These are phyloP conservation scores for Solanum bukasovii DNA, from an alignment of 257 asterid species.

Conservation along the genomic window DNA sequence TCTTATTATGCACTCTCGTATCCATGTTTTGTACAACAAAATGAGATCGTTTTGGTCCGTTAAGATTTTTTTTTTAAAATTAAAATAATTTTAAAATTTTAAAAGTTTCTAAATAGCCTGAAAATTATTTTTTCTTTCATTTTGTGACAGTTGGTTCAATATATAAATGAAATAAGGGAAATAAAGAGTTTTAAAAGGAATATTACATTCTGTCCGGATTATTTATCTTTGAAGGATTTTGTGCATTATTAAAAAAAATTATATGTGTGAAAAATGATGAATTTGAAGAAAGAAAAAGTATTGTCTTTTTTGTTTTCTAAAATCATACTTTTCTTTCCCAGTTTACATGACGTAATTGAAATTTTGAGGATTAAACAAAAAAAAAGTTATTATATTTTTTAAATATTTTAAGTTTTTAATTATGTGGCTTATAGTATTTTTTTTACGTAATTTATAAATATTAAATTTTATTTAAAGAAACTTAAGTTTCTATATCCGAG, in stretches of 20 bases:
- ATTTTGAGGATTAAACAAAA: too few relatives aligned
- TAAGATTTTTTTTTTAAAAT: too few relatives aligned
- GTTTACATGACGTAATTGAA: background rate
- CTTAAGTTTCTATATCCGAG: too few relatives aligned
- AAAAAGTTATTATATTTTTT: too few relatives aligned
- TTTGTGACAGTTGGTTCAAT: background rate
- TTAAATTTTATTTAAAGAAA: too few relatives aligned
- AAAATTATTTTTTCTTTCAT: background rate
- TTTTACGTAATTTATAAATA: too few relatives aligned
- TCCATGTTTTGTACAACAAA: background rate
- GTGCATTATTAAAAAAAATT: background rate
- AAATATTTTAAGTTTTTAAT: too few relatives aligned
- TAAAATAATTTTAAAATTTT: too few relatives aligned
- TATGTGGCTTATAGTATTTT: too few relatives aligned
- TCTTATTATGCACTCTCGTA: background rate
- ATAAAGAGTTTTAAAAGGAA: background rate
- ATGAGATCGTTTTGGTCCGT: background rate
- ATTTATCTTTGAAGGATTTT: background rate
- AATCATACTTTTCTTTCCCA: too few relatives aligned
- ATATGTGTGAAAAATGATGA: too few relatives aligned
- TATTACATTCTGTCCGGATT: background rate
- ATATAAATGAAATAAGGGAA: background rate
- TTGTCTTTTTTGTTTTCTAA: background rate
- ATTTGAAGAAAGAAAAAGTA: too few relatives aligned
- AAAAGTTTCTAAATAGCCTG: background rate